These are phyloP conservation scores for Phoma sp. DNA, from an alignment of 2,329 filamentous ascomycete genomes.

Conservation along the genomic window DNA sequence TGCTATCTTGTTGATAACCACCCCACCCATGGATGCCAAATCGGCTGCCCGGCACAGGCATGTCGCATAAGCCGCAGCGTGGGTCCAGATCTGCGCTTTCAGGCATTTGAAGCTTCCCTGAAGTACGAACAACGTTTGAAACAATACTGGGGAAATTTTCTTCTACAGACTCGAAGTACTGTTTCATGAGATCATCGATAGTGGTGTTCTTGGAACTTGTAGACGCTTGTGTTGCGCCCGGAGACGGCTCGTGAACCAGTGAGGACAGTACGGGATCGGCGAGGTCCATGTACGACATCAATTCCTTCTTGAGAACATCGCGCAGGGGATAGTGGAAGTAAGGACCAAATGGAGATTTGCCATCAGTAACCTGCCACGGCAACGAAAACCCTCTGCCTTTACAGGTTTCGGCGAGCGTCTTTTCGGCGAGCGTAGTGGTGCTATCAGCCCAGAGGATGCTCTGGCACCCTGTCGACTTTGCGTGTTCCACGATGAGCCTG, in stretches of 20 bases:
- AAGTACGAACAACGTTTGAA: conserved; percentile 91
- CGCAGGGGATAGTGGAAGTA: conserved; percentile 80
- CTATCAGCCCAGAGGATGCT: conserved; percentile 83
- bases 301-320: conserved; percentile 83
- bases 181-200: conserved; percentile 87
- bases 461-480: conserved; percentile 64
- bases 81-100: conserved; percentile 33
- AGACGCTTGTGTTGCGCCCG: conserved; percentile 38
- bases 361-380: conserved; percentile 83
- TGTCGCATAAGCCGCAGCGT: conserved; percentile 71
- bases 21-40: conserved; percentile 68
- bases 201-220: conserved; percentile 78
- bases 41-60: conserved; percentile 67
- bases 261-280: conserved; percentile 58
- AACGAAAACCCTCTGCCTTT: conserved; percentile 87
- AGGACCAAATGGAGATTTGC: conserved; percentile 63
- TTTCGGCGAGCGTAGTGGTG: conserved; percentile 85
- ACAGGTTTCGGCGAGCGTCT: conserved; percentile 84
- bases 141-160: conserved; percentile 88
- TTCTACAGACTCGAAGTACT: conserved; percentile 88
- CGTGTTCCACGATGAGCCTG: conserved; percentile 67
- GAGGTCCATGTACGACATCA: conserved; percentile 69
- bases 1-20: conserved; percentile 60
- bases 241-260: conserved; percentile 42
- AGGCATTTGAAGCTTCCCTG: conserved; percentile 74